phyloP scores from a whole-genome alignment of 1,284 basidiomycete genomes.

The Hemileia vastatrix region DNA sequence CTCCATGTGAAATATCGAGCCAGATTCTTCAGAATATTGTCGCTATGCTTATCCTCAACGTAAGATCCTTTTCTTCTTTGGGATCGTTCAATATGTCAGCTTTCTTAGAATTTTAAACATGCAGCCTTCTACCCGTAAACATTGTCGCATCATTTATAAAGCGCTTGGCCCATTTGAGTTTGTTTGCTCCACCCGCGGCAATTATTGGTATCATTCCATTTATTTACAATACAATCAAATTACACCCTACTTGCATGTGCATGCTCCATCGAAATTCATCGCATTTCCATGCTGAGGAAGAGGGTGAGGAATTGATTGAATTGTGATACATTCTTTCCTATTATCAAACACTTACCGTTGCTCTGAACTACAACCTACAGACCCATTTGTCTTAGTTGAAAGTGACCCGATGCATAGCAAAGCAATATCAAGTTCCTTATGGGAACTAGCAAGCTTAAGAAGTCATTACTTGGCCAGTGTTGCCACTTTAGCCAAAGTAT shows the following conservation, averaged over 20 bases:
- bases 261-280: constrained; percentile 63
- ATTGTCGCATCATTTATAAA: constrained; percentile 92
- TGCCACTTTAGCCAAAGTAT: constrained; percentile 71
- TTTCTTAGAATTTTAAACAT: constrained; percentile 7
- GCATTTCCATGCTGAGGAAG: constrained; percentile 35
- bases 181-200: constrained; percentile 78
- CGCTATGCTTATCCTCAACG: constrained; percentile 82
- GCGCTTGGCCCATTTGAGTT: constrained; percentile 70
- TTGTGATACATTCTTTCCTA: background rate
- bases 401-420: constrained; percentile 64
- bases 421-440: constrained; percentile 77
- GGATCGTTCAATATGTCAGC: constrained; percentile 6
- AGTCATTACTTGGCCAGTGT: constrained; percentile 77
- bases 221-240: constrained; percentile 86
- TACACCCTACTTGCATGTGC: constrained; percentile 78
- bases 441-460: constrained; percentile 76
- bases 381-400: constrained; percentile 64
- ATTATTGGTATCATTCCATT: constrained; percentile 85
- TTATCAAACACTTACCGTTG: no score
- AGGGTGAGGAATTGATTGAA: constrained; percentile 31
- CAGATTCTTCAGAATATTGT: constrained; percentile 85
- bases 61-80: constrained; percentile 47
- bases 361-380: constrained; percentile 49
- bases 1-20: constrained; percentile 86
- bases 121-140: constrained; percentile 72